phyloP scores from a whole-genome alignment of 768 basidiomycete species.

The Rhodotorula graminis region DNA sequence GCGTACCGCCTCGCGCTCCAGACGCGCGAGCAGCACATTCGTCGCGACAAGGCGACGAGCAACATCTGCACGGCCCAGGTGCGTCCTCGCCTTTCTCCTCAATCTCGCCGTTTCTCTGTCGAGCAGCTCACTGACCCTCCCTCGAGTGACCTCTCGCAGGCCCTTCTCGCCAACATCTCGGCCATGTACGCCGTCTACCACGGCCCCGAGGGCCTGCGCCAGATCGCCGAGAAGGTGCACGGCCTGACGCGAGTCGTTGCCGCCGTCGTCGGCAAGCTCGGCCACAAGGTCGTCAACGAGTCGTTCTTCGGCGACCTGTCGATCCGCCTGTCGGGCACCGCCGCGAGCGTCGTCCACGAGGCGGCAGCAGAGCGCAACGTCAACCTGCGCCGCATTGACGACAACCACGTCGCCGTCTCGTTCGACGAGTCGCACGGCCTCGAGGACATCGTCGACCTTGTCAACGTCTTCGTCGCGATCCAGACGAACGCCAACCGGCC shows the following conservation, averaged over 20 bases:
- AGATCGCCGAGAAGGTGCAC: conserved; percentile 88
- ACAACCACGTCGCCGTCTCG: conserved; percentile 72
- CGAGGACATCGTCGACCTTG: conserved; percentile 66
- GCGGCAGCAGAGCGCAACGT: conserved; percentile 63
- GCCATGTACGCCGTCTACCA: conserved; percentile 96
- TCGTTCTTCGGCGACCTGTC: conserved; percentile 88
- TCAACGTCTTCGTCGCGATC: conserved; percentile 74
- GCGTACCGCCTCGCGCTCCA: conserved; percentile 92
- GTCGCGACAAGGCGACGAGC: conserved; percentile 95
- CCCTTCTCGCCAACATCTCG: conserved; percentile 96
- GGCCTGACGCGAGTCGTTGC: conserved; percentile 73
- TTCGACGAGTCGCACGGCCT: conserved; percentile 84
- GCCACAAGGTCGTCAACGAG: conserved; percentile 61
- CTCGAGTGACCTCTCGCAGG: conserved; percentile 54
- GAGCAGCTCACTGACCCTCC: background rate
- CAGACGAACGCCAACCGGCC: conserved; percentile 38
- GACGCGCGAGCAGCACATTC: conserved; percentile 60
- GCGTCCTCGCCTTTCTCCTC: background rate
- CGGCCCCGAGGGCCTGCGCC: conserved; percentile 75
- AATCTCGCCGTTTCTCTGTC: background rate
- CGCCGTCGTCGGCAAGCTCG: conserved; percentile 61
- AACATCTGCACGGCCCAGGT: conserved; percentile 84
- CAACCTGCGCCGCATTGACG: conserved; percentile 76
- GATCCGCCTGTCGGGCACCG: conserved; percentile 56
- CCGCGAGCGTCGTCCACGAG: conserved; percentile 63